Base-by-base conservation (phyloP, 2,329 filamentous ascomycete genomes). In the Stenocarpella maydis region DNA sequence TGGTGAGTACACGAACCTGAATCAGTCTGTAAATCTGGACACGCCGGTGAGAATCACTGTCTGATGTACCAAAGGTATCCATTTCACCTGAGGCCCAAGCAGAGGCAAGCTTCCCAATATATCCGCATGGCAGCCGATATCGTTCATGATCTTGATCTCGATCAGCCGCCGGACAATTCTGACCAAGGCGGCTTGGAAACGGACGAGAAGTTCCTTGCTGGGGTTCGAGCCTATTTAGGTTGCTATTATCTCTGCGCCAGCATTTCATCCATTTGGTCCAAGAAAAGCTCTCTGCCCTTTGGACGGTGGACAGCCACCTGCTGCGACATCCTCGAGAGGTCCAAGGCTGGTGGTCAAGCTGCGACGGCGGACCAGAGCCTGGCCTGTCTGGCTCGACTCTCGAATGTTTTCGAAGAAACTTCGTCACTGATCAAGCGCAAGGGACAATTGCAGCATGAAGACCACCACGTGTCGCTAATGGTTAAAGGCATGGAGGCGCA, bases 51-150 rank as follows among this genome's bases (percentile, higher is more conserved):
- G 26, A 37, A 24, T n/a, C 14, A 1, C 9, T 19, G 12, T 37
- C 60, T 68, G 21, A 63, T 24, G 7, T 9, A 15, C 0, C 21
- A 19, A 26, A 87, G 85, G 85, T 87, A 87, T 61, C 86, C 86
- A 0, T 86, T 86, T 45, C 85, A 88, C 69, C 77, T 88, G 17
- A 78, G 86, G 0, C 85, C 85, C 2, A 86, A 81, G 69, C 85
- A 82, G 71, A 85, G 78, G 70, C 84, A 86, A 47, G 77, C 81
- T 0, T 77, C 80, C 6, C 85, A 87, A 67, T 88, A 87, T 72
- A 74, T 86, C 6, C 81, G 83, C 28, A 87, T 88, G 85, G 81
- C 82, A 0, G 79, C 81, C 19, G 86, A 88, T 67, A 79, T 87
- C 10, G 74, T 85, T 9, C 78, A 77, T 10, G 86, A 88, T 67